Evolutionary conservation across 1,139 yeast species (phyloP), one percentile per base, ranked within the genome.

Genomic region (Diutina ranongensis): DNA sequence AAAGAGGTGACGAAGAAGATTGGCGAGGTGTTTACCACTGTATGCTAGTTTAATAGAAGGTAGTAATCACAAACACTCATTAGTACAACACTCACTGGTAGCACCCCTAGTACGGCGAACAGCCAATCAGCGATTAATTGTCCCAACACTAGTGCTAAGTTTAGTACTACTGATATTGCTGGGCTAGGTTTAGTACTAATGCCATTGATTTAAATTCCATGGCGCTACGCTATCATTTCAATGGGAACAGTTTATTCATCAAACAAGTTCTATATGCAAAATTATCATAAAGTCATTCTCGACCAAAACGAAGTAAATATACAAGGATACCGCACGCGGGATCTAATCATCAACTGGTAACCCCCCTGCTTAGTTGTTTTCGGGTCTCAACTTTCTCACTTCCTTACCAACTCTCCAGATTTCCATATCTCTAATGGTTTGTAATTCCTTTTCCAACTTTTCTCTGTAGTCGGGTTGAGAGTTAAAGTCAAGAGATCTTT

Each of bases 401-500:
- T 92, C 97, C 79, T 89, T 89, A 67, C 98, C 98, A 59, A 94
- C 98, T 67, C 72, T 84, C 98, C 98, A 92, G 92, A 92, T 92
- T 78, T 92, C 98, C 84, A 89, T 87, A 64, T 77, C 77, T 79
- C 97, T 86, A 76, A 92, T 92, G 64, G 77, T 78, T 71, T 83
- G 78, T 66, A 92, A 81, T 77, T 92, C 98, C 67, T 74, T 76
- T 76, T 89, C 97, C 67, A 89, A 82, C 76, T 80, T 88, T 62
- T 81, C 96, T 73, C 98, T 83, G 94, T 92, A 92, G 75, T 94
- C 96, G 53, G 89, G 76, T 72, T 84, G 95, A 56, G 96, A 85
- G 92, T 92, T 92, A 83, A 89, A 92, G 64, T 88, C 97, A 63
- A 92, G 80, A 52, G 98, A 89, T 75, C 98, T 84, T 78, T 92